phyloP scores from a whole-genome alignment of 805 yeast genomes.

The Candida sithepensis region DNA sequence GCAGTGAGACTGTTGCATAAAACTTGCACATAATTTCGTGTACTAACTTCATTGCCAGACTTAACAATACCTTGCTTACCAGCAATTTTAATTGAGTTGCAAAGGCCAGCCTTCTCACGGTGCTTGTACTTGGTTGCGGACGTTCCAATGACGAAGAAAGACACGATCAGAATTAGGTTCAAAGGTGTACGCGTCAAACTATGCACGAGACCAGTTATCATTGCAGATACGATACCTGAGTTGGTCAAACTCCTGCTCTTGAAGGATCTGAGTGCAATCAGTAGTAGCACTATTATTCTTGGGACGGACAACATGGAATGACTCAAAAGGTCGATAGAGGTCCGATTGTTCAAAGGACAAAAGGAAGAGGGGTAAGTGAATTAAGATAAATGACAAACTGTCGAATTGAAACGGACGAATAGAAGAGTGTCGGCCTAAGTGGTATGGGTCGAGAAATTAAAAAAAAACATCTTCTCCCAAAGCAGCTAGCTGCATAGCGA shows the following conservation, averaged over 20 bases:
- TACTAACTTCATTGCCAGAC: not conserved
- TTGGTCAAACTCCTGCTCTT: conserved; percentile 6
- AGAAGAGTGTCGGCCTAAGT: too few species aligned
- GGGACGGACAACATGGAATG: not conserved
- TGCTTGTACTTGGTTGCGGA: conserved; percentile 11
- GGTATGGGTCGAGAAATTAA: too few species aligned
- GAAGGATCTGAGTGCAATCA: conserved; percentile 4
- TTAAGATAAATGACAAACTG: too few species aligned
- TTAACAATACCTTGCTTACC: not conserved
- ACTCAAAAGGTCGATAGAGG: too few species aligned
- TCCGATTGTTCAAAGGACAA: too few species aligned
- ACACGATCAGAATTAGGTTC: conserved; percentile 6
- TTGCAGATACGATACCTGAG: conserved; percentile 8
- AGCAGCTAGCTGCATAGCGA: too few species aligned
- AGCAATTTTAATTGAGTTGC: not conserved
- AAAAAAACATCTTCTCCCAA: too few species aligned
- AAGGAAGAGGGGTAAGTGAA: too few species aligned
- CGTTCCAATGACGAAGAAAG: conserved; percentile 7
- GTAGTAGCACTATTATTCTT: not conserved
- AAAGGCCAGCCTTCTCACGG: conserved; percentile 1
- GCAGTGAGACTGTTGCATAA: not conserved
- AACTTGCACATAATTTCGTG: not conserved
- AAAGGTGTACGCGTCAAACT: conserved; percentile 2
- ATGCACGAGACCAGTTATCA: conserved; percentile 10
- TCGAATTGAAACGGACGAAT: too few species aligned